These are phyloP conservation scores for Candida insectorum DNA, from an alignment of 805 yeast genomes.

Conservation along the genomic window DNA sequence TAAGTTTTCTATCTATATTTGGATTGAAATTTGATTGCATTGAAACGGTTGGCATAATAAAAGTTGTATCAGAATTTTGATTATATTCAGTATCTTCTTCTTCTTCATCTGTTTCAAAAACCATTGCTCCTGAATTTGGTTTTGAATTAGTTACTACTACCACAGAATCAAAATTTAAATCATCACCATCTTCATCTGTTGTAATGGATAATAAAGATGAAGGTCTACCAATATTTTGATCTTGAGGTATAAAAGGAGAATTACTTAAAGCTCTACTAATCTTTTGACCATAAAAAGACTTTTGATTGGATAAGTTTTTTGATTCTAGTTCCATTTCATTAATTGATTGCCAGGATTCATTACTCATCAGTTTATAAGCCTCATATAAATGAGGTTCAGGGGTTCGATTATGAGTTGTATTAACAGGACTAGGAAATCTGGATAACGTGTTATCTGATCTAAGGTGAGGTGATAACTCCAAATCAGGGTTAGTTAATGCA, in stretches of 20 bases:
- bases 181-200: slow-evolving; percentile 11
- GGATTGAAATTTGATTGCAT: background rate
- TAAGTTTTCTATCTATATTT: slow-evolving; percentile 8
- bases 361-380: slow-evolving; percentile 1
- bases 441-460: slow-evolving; percentile 4
- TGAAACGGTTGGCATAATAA: slow-evolving; percentile 34
- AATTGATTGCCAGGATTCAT: slow-evolving; percentile 26
- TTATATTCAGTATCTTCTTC: slow-evolving; percentile 16
- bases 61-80: slow-evolving; percentile 6
- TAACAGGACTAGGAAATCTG: slow-evolving; percentile 10
- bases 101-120: slow-evolving; percentile 42
- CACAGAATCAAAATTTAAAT: slow-evolving; percentile 15
- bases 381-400: background rate
- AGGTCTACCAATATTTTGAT: slow-evolving; percentile 7
- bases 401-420: background rate
- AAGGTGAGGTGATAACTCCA: slow-evolving; percentile 22
- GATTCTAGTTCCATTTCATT: slow-evolving; percentile 4
- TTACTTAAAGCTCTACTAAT: slow-evolving; percentile 9
- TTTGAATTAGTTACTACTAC: slow-evolving; percentile 16
- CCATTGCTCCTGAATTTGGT: slow-evolving; percentile 27
- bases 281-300: background rate
- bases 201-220: slow-evolving; percentile 12
- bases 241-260: slow-evolving; percentile 8
- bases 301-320: background rate
- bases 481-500: slow-evolving; percentile 38